Base-by-base conservation (phyloP, 345 rosid species). In the Garcia nutans region DNA sequence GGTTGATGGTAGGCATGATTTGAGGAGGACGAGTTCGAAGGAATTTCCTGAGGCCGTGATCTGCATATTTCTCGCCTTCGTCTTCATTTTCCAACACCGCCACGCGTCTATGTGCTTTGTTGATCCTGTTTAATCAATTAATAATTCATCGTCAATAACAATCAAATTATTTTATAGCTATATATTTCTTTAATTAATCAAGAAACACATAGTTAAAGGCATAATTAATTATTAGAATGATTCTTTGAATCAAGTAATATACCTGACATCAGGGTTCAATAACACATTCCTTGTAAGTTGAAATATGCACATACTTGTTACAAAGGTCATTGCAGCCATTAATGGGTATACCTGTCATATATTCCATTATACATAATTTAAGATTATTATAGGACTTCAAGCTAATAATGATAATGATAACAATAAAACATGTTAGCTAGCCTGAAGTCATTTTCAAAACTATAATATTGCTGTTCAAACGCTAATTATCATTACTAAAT, bases 281-380 rank as follows among this genome's bases (percentile, higher is more conserved):
- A 91, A 16, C 22, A 86, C 77, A 70, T 87, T 89, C 60, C 94
- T 86, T 10, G 91, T 85, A 64, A 91, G 90, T 82, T 90, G 95
- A 62, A 93, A 91, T 68, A 84, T 52, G 68, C 88, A 86, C 81
- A 90, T 58, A 24, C 89, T 76, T 24, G 92, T 80, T 24, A 91
- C 93, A 45, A 91, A 89, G 11, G 88, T 77, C 98, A 93, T 89
- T 10, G 98, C 93, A 57, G 86, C 98, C 73, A 90, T 16, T n/a
- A 90, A 78, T 7, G 98, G 97, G 72, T 85, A 93, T 17, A 93
- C 87, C 97, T 91, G 76, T 33, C 37, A 33, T 33, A 33, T 33
- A 33, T 33, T 33, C 37, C 37, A 33, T 33, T n/a, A n/a, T n/a
- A 33, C 4, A 33, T 33, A 33, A 33, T 33, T 33, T n/a, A 33